Percentiles rank a stretch among this genome's conserved stretches.
These are phyloP conservation scores for Microdochium nivale DNA, from an alignment of 2,329 filamentous ascomycete species.

Conservation along the genomic window DNA sequence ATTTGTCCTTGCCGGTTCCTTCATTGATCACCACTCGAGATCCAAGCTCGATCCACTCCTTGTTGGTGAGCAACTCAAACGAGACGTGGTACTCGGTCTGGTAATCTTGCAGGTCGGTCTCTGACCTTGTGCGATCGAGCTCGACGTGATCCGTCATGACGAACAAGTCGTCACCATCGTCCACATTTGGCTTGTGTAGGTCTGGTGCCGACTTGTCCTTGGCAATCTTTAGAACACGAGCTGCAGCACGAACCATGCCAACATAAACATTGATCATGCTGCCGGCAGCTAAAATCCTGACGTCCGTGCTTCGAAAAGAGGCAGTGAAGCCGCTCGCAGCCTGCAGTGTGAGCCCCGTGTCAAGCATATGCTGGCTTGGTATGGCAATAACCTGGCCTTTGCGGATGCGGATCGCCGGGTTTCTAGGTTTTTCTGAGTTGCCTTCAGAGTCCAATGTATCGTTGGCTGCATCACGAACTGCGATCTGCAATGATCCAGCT, in stretches of 20 bases:
- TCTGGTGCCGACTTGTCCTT: slow-evolving; percentile 15
- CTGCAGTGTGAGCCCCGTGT: slow-evolving; percentile 49
- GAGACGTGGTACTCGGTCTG: slow-evolving; percentile 43
- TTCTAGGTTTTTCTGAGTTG: slow-evolving; percentile 16
- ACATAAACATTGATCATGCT: slow-evolving; percentile 75
- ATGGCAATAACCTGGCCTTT: slow-evolving; percentile 80
- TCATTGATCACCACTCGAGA: slow-evolving; percentile 64
- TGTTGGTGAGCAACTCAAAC: slow-evolving; percentile 58
- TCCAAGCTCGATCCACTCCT: slow-evolving; percentile 67
- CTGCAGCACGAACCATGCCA: slow-evolving; percentile 76
- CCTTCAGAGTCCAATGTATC: slow-evolving; percentile 17
- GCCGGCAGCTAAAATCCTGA: slow-evolving; percentile 55
- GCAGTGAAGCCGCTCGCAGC: slow-evolving; percentile 64
- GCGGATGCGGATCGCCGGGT: slow-evolving; percentile 37
- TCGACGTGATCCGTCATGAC: slow-evolving; percentile 41
- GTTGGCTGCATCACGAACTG: slow-evolving; percentile 38
- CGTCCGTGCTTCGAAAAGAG: slow-evolving; percentile 56
- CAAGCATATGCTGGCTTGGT: slow-evolving; percentile 47
- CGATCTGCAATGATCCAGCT: slow-evolving; percentile 80
- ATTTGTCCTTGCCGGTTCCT: slow-evolving; percentile 58
- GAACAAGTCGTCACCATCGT: slow-evolving; percentile 48
- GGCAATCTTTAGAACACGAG: slow-evolving; percentile 57
- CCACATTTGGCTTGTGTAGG: slow-evolving; percentile 17
- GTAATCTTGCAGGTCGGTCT: slow-evolving; percentile 13
- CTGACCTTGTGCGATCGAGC: slow-evolving; percentile 19